A percentile compares a stretch with the other conserved stretches of the same genome.
Evolutionary conservation across 441 rosid species (phyloP).

Genomic region (Populus trichocarpa): DNA sequence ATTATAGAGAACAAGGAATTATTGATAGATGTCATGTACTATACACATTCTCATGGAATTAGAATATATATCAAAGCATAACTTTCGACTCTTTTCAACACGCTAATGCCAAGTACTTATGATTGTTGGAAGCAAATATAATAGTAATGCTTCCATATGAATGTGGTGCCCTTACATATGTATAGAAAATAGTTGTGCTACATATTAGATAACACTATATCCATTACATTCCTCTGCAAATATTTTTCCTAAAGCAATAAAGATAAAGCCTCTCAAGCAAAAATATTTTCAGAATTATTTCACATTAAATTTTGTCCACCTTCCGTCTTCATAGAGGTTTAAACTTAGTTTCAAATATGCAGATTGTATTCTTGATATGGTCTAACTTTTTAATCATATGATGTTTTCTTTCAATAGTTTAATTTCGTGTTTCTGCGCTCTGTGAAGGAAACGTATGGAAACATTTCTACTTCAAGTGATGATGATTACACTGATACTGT

Average conservation of each 20-base stretch:
- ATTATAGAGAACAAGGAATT: not conserved
- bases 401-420: constrained; percentile 5
- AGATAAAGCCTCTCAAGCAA: not conserved
- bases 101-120: not conserved
- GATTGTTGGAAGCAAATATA: not conserved
- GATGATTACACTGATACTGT: constrained; percentile 55
- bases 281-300: not conserved
- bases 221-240: not conserved
- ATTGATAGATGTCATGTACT: not conserved
- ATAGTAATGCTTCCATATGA: not conserved
- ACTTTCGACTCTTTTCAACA: not conserved
- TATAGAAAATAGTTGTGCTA: not conserved
- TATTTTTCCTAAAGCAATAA: not conserved
- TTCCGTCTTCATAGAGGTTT: not conserved
- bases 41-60: not conserved
- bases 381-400: not conserved
- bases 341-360: not conserved
- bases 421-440: constrained; percentile 11
- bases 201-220: not conserved
- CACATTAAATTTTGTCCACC: not conserved
- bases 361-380: not conserved
- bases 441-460: constrained; percentile 73
- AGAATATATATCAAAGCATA: not conserved
- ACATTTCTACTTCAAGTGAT: constrained; percentile 58
- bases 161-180: constrained; percentile 1